Evolutionary conservation across 1,284 basidiomycete genomes (phyloP).

Genomic region (Boletus albobrunnescens): DNA sequence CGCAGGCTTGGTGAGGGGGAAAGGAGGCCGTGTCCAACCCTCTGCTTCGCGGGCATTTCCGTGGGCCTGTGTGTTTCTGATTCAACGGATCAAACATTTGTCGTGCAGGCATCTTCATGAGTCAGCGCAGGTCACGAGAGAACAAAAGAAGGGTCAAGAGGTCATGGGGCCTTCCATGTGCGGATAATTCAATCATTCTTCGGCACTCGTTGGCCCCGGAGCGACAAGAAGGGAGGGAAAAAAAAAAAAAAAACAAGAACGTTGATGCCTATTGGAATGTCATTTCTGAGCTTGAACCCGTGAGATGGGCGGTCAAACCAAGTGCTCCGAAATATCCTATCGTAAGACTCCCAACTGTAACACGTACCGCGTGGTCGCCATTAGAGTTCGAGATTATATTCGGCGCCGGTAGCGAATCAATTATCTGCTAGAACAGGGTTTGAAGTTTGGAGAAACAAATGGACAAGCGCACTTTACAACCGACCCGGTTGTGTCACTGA

Average conservation of each 20-base stretch:
- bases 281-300: conserved; percentile 14
- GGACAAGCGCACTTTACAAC: conserved; percentile 24
- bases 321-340: neutral
- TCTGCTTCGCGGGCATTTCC: conserved; percentile 20
- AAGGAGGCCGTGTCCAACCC: conserved; percentile 1
- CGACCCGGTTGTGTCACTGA: conserved; percentile 14
- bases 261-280: neutral
- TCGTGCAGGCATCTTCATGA: conserved; percentile 3
- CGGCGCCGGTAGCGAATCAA: conserved; percentile 4
- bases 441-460: conserved; percentile 9
- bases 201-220: conserved; percentile 1
- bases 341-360: conserved; percentile 3
- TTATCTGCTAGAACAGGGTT: conserved; percentile 22
- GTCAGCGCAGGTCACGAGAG: conserved; percentile 10
- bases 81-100: conserved; percentile 9
- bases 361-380: conserved; percentile 12
- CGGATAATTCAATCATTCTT: conserved; percentile 8
- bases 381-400: conserved; percentile 6
- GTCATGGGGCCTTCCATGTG: conserved; percentile 1
- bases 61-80: conserved; percentile 8
- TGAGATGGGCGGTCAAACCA: conserved; percentile 8
- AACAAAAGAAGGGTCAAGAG: conserved; percentile 4
- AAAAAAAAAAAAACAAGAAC: too few relatives aligned
- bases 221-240: neutral
- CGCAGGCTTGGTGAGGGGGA: neutral